Evolutionary conservation across 2,329 filamentous ascomycete species (phyloP).

Genomic region (Claviceps sp.): DNA sequence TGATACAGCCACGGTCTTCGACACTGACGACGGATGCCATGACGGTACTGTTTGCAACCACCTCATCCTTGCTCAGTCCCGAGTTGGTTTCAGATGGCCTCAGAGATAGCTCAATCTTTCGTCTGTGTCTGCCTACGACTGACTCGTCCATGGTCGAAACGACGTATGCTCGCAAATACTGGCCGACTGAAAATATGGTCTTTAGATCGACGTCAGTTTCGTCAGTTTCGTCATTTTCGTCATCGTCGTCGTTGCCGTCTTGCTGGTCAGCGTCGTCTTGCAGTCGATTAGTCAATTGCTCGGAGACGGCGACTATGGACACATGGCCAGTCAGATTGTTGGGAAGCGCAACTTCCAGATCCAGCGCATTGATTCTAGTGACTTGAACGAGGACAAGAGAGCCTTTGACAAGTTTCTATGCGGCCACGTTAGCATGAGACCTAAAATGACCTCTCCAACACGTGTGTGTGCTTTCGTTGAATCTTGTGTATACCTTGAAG

Average conservation of each 20-base stretch:
- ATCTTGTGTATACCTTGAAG: conserved; percentile 52
- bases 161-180: conserved; percentile 79
- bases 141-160: conserved; percentile 60
- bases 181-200: conserved; percentile 65
- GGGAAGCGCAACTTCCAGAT: conserved; percentile 70
- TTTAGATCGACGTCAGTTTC: conserved; percentile 56
- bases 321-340: conserved; percentile 90
- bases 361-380: conserved; percentile 63
- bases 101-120: conserved; percentile 76
- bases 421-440: conserved; percentile 10
- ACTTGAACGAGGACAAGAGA: conserved; percentile 82
- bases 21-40: conserved; percentile 83
- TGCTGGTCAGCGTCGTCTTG: conserved; percentile 49
- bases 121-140: conserved; percentile 51
- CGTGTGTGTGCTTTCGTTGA: neutral
- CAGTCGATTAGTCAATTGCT: conserved; percentile 61
- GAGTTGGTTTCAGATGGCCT: conserved; percentile 68
- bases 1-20: conserved; percentile 90
- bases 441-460: neutral
- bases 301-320: conserved; percentile 82
- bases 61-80: conserved; percentile 56
- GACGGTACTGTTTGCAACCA: conserved; percentile 63
- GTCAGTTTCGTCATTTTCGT: conserved; percentile 27
- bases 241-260: conserved; percentile 36
- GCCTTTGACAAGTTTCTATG: conserved; percentile 67